These are phyloP conservation scores for Sanghuangporus baumii DNA, from an alignment of 1,284 basidiomycete genomes.

Conservation along the genomic window DNA sequence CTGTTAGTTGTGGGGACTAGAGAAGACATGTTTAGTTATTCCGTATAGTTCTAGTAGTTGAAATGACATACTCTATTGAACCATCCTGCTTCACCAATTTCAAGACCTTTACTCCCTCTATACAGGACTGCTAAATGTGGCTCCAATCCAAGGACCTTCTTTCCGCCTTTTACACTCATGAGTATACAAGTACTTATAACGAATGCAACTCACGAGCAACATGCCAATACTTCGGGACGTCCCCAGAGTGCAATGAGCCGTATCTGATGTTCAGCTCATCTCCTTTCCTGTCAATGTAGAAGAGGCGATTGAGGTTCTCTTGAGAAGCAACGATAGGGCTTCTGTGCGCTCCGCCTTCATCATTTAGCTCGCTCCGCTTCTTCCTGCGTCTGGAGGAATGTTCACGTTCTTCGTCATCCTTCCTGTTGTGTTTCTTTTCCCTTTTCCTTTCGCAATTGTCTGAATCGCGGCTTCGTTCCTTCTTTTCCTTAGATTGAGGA, in stretches of 20 bases:
- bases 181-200: constrained; percentile 32
- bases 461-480: background rate
- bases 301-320: constrained; percentile 30
- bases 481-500: constrained; percentile 10
- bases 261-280: constrained; percentile 66
- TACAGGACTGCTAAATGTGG: constrained; percentile 40
- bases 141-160: constrained; percentile 55
- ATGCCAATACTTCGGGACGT: constrained; percentile 62
- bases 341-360: background rate
- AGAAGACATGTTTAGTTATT: constrained; percentile 11
- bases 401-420: constrained; percentile 8
- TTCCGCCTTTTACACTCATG: constrained; percentile 60
- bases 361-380: background rate
- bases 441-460: constrained; percentile 2
- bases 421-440: background rate
- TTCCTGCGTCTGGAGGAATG: background rate
- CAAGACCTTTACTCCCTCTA: constrained; percentile 51
- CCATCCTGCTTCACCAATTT: constrained; percentile 36
- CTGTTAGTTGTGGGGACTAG: constrained; percentile 51
- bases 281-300: constrained; percentile 65
- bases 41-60: background rate
- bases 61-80: background rate
- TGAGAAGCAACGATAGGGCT: background rate
- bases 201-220: constrained; percentile 43
- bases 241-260: constrained; percentile 57